Base-by-base conservation (phyloP, 2,329 filamentous ascomycete genomes). In the Monosporascus sp. region DNA sequence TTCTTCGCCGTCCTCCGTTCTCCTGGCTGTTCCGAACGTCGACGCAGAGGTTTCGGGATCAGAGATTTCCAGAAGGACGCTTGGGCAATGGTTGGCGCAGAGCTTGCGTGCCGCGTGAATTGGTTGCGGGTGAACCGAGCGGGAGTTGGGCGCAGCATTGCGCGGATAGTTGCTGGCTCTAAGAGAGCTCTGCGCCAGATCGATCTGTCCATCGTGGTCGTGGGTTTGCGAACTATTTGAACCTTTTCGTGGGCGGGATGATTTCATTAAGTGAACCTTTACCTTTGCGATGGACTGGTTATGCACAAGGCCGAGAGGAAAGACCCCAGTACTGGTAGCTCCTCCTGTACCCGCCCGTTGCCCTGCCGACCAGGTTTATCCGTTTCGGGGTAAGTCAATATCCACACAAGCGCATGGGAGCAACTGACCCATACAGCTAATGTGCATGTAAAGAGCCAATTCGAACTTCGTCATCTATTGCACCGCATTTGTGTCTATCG, bases 51-150 rank as follows among this genome's bases (percentile, higher is more conserved):
- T 61, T 87, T 89, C 2, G 88, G 88, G 48, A 91, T 72, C 56
- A 91, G 72, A 9, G 79, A 81, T 61, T 77, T 81, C 88, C 88
- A 91, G 69, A 90, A 85, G 9, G 81, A 81, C 6, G 76, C 58
- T 59, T 85, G 77, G 24, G 74, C 71, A 50, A 86, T 71, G 43
- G 75, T 77, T n/a, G 77, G 80, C 9, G 77, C 66, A 11, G 73
- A 72, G 55, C 73, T 74, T 41, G 60, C 57, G 51, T 57, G 50
- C 31, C 63, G 63, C 46, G 56, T 43, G 15, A 55, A 35, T n/a
- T 54, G 59, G 48, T 49, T 56, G 27, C 24, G 53, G 9, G 54
- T 47, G 45, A 53, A 15, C n/a, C 41, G 37, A 24, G 51, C n/a
- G 22, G 52, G 24, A 24, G 27, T 51, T 17, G 25, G 48, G 22